A percentile compares a stretch with the other conserved stretches of the same genome.
Evolutionary conservation across 176 grass and related monocot species (phyloP).

Genomic region (Elymus sibiricus): DNA sequence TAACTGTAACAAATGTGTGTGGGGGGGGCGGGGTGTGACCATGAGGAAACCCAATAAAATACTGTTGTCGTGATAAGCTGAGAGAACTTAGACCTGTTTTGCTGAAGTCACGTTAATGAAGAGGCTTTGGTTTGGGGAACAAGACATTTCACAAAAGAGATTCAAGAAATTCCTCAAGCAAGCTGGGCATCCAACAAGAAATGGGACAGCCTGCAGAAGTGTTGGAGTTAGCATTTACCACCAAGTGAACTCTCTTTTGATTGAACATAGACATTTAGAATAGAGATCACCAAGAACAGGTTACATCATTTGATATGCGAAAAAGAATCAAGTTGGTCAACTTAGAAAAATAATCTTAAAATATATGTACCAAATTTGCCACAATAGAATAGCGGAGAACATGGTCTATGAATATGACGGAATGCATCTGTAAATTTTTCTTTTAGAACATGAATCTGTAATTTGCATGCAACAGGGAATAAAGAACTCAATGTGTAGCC

Average conservation of each 20-base stretch:
- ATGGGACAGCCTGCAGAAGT: constrained; percentile 83
- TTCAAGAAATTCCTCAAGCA: constrained; percentile 99
- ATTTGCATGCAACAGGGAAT: not conserved
- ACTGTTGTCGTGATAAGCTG: not conserved
- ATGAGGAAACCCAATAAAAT: not conserved
- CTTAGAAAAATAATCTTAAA: not conserved
- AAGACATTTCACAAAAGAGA: constrained; percentile 87
- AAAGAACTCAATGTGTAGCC: not conserved
- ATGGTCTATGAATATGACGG: not conserved
- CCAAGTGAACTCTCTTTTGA: not conserved
- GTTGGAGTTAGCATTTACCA: constrained; percentile 7
- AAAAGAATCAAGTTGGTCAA: constrained; percentile 20
- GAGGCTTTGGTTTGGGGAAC: constrained; percentile 95
- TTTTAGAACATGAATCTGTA: not conserved
- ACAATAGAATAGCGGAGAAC: constrained; percentile 12
- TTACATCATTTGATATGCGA: constrained; percentile 19
- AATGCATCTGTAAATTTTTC: too few relatives aligned
- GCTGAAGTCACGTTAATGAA: constrained; percentile 96
- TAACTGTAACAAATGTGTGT: not conserved
- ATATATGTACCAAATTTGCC: not conserved
- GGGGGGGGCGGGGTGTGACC: not conserved
- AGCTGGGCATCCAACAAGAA: constrained; percentile 99
- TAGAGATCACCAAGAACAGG: constrained; percentile 15
- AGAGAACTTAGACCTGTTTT: constrained; percentile 59
- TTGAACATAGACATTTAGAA: constrained; percentile 8